Evolutionary conservation across 2,329 filamentous ascomycete genomes (phyloP).

Genomic region (Colletotrichum karsti): DNA sequence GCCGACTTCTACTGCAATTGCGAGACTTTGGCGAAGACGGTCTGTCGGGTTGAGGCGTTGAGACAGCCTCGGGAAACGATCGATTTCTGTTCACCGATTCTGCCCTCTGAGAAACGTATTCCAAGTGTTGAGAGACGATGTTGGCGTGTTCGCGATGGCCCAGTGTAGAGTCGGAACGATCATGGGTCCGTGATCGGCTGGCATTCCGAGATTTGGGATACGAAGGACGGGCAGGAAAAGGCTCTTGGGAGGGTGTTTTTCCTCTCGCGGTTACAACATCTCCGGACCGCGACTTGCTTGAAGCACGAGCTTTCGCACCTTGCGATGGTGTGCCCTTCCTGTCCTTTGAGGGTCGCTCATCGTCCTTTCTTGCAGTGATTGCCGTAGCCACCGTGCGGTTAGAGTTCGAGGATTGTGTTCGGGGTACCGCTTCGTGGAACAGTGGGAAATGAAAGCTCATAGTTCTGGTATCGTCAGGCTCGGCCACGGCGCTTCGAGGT

Average conservation of each 20-base stretch:
- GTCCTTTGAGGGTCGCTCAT: neutral
- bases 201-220: slow-evolving; percentile 47
- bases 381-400: neutral
- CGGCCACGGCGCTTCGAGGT: neutral
- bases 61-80: neutral
- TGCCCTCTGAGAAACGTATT: slow-evolving; percentile 33
- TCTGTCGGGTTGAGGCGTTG: neutral
- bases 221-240: slow-evolving; percentile 30
- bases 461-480: neutral
- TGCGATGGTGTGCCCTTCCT: neutral
- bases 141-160: neutral
- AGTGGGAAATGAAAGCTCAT: neutral
- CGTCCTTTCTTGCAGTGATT: neutral
- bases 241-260: neutral
- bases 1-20: slow-evolving; percentile 28
- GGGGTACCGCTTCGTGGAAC: neutral
- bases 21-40: slow-evolving; percentile 28
- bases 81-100: slow-evolving; percentile 31
- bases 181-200: slow-evolving; percentile 36
- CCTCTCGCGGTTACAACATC: neutral
- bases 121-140: slow-evolving; percentile 34
- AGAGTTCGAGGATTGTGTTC: neutral
- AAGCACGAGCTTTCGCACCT: neutral
- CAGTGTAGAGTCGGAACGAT: slow-evolving; percentile 34
- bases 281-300: neutral